Base-by-base conservation (phyloP, 192 early-diverging fungal species). In the Coemansia aciculifera region DNA sequence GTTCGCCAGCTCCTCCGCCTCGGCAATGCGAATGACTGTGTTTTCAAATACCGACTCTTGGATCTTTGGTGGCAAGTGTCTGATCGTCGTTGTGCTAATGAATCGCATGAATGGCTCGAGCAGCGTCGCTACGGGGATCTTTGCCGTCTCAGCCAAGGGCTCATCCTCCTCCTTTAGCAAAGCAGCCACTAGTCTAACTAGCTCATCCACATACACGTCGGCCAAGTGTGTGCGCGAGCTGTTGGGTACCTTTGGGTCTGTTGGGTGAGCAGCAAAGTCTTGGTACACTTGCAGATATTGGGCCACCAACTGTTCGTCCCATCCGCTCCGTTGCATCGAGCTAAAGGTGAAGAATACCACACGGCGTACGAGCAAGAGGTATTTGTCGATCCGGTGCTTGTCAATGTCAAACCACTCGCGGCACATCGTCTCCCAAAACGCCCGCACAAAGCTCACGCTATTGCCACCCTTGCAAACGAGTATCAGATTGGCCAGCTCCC, bases 401-500 rank as follows among this genome's bases (percentile, higher is more conserved):
- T 84, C 81, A 2, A 84, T 43, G 27, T 74, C 77, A 32, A 76
- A 76, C 81, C 81, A 84, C 38, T 84, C 81, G 36, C 77, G 74
- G n/a, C 66, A 71, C 39, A 84, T 49, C 24, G 81, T 84, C 43
- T 84, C 81, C 81, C 81, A 84, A 56, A 84, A 84, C 21, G 77
- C 71, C 48, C 70, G 77, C 38, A 76, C 68, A 63, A 79, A 84
- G 36, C 15, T 17, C 10, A 62, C 69, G 27, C 69, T 44, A 40
- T 83, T 78, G 38, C 43, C 39, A 37, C 68, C 77, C n/a, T 69
- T 68, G 81, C 75, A 78, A 7, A 24, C 67, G 24, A 84, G 64
- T 46, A 72, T 43, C 68, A 84, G 49, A 44, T 62, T 76, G 0
- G 90, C 91, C n/a, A 98, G 83, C 17, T 87, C 88, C 63, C 92